Evolutionary conservation across 2,329 filamentous ascomycete species (phyloP).

Genomic region (Biscogniauxia marginata): DNA sequence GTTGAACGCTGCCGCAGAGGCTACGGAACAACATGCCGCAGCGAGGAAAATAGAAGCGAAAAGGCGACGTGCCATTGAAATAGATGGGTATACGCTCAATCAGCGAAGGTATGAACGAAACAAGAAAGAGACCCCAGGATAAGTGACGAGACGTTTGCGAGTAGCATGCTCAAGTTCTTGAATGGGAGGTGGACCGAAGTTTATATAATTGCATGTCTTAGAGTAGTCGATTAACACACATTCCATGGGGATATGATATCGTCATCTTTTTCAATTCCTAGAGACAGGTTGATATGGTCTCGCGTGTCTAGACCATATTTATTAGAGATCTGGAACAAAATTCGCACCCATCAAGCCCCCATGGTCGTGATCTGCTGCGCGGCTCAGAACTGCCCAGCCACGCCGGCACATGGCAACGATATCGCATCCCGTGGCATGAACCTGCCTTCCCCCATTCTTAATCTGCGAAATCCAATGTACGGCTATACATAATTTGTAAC

Average conservation of each 20-base stretch:
- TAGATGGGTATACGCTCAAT: neutral
- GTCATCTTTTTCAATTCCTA: neutral
- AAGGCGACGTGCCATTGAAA: conserved; percentile 21
- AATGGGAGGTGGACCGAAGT: neutral
- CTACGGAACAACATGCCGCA: conserved; percentile 14
- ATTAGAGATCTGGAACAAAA: neutral
- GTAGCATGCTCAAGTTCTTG: neutral
- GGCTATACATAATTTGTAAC: neutral
- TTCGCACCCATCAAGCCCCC: neutral
- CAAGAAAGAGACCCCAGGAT: neutral
- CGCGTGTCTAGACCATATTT: neutral
- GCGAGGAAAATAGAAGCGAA: conserved; percentile 15
- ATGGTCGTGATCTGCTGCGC: neutral
- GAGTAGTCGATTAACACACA: neutral
- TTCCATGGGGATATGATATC: neutral
- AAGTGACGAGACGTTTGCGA: neutral
- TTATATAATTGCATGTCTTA: neutral
- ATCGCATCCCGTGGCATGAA: neutral
- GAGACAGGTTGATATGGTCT: neutral
- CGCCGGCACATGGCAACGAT: neutral
- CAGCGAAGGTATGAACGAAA: neutral
- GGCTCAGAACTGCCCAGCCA: neutral
- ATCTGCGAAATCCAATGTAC: neutral
- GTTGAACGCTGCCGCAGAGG: conserved; percentile 27
- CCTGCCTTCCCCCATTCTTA: neutral